Base-by-base conservation (phyloP, 495 filamentous ascomycete genomes). In the Penicillium angulare region DNA sequence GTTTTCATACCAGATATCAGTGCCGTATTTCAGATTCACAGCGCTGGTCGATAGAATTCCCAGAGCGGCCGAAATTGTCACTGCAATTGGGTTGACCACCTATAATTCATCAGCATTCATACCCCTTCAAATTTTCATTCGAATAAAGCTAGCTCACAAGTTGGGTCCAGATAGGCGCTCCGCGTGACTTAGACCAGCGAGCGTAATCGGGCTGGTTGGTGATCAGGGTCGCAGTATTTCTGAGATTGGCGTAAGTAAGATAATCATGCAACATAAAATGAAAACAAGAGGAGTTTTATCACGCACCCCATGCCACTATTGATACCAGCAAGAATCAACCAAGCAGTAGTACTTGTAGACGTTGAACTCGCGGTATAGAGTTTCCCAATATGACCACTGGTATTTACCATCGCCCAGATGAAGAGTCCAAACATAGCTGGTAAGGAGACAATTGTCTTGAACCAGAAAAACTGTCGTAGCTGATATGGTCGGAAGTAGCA, bases 241-340 rank as follows among this genome's bases (percentile, higher is more conserved):
- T 46, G 20, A 31, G 12, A 31, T 44, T 20, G 9, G 0, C 2
- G 24, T 21, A 23, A 44, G 41, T 44, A 16, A 17, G 15, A 29
- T 16, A 13, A 24, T 23, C 3, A n/a, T n/a, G 4, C 21, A 41
- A 5, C 4, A 3, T 8, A 7, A 31, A 12, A 27, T 18, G 24
- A 17, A 10, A 44, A 12, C 4, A 9, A 10, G 1, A 13, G 15
- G 15, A n/a, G n/a, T n/a, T n/a, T n/a, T n/a, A n/a, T 3, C 12
- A 35, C 43, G n/a, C 35, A 46, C 43, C 43, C 43, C 31, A 46
- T 20, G 8, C 43, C 43, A 46, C 43, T 46, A 31, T 46, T 46
- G 3, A 46, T 46, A 20, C 43, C 43, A 22, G 43, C 16, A 20
- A 46, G 43, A 46, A 46, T 35, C 13, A 46, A n/a, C 43, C 43